Percentiles rank a stretch among this genome's conserved stretches.
Conservation (phyloP, 1,139 yeast genomes). For the Debaryomycetaceae sp. region DNA sequence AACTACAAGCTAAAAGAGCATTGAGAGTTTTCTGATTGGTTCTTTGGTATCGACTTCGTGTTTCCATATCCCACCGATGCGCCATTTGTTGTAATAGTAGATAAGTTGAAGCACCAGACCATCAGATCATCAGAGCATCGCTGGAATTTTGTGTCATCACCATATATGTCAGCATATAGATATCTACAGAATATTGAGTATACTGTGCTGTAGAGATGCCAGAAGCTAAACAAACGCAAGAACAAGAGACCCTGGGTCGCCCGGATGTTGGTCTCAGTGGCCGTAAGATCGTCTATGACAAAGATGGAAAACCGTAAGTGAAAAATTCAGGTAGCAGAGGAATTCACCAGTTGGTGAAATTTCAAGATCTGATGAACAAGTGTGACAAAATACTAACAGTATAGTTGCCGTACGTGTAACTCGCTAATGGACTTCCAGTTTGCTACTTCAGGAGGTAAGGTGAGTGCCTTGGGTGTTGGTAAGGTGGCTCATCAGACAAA, state of each 20-base stretch:
- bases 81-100: too few relatives aligned
- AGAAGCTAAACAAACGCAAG: conserved; percentile 2
- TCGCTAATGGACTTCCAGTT: conserved; percentile 70
- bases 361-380: neutral
- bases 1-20: too few relatives aligned
- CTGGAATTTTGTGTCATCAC: neutral
- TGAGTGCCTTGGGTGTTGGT: conserved; percentile 12
- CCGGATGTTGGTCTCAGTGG: conserved; percentile 60
- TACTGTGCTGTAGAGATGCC: neutral
- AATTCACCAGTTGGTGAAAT: too few relatives aligned
- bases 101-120: too few relatives aligned
- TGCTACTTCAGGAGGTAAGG: conserved; percentile 39
- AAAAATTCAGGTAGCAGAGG: neutral
- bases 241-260: conserved; percentile 1
- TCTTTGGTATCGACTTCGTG: too few relatives aligned
- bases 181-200: neutral
- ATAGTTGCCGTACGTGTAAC: conserved; percentile 81
- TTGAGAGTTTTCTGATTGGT: too few relatives aligned
- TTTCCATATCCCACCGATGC: too few relatives aligned
- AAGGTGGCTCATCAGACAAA: conserved; percentile 10
- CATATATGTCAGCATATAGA: neutral
- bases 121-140: too few relatives aligned
- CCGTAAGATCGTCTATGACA: conserved; percentile 70
- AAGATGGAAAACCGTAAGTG: conserved; percentile 86
- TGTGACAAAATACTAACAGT: conserved; percentile 1